Percentiles rank a stretch among this genome's conserved stretches.
phyloP scores from a whole-genome alignment of 169 alveolate species.

The Plasmodium cynomolgi region DNA sequence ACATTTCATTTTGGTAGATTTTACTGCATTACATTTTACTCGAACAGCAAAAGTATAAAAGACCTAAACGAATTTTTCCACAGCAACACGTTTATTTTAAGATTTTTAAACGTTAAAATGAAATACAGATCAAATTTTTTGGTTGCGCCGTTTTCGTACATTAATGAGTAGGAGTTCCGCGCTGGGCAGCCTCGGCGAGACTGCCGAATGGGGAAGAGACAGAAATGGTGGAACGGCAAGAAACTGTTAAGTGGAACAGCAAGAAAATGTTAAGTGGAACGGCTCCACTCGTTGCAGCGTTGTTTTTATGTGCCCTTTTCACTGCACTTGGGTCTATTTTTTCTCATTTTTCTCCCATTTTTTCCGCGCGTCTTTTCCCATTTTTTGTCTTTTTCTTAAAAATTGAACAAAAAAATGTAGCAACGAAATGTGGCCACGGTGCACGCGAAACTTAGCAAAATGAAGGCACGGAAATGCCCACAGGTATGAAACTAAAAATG shows the following conservation, averaged over 20 bases:
- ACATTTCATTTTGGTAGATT: constrained; percentile 86
- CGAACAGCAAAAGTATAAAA: constrained; percentile 82
- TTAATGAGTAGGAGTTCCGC: constrained; percentile 71
- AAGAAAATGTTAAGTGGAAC: neutral
- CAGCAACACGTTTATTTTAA: constrained; percentile 80
- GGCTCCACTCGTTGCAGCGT: neutral
- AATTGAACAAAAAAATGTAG: neutral
- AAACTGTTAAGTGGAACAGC: neutral
- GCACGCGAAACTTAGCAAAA: neutral
- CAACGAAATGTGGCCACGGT: neutral
- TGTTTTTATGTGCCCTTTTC: neutral
- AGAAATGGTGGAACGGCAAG: neutral
- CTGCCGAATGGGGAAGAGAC: neutral
- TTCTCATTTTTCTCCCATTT: neutral
- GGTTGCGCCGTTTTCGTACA: constrained; percentile 84
- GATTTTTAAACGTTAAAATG: constrained; percentile 84
- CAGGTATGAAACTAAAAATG: neutral
- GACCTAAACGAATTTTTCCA: constrained; percentile 82
- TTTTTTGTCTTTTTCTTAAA: neutral
- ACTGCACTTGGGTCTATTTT: neutral
- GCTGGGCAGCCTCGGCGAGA: neutral
- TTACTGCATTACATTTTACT: constrained; percentile 83
- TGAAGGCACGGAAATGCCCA: neutral
- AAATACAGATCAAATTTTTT: constrained; percentile 84
- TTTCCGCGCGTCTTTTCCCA: neutral